Evolutionary conservation across 768 basidiomycete species (phyloP), one percentile per base, ranked within the genome.

Genomic region (Suillus plorans): DNA sequence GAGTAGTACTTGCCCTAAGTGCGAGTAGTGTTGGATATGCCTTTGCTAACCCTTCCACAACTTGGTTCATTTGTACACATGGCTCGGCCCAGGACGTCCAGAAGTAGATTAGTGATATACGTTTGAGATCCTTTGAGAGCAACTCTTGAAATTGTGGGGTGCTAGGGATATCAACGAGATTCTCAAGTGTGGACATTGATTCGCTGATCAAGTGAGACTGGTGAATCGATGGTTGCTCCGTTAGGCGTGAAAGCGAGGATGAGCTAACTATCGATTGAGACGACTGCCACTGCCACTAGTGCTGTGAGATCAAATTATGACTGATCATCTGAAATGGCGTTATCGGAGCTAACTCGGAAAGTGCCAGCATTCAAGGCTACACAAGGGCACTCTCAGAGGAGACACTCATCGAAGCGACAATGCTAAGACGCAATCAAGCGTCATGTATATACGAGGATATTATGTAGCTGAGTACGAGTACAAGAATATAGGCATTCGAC

Each of bases 81-180:
- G 95, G 95, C 66, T 86, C 91, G 0, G 95, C 97, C 94, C 94
- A 91, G 77, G 86, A 81, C 50, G 96, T 93, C 91, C 95, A 96
- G 76, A 98, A 99, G 79, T 92, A 94, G 73, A 97, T 87, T 44
- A 97, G 81, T 5, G 95, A 95, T 28, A 97, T 84, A 25, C 92
- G 82, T 22, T 84, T 77, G 41, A 99, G 85, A 77, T 99, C 96
- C 25, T 77, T 72, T 0, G 88, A 89, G 56, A 98, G 86, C 10
- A 92, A 77, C 8, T 79, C 72, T 74, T 93, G 87, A 78, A 99
- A 94, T 59, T 93, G 85, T 2, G 84, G 78, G 1, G 92, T 76
- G 4, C 91, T 91, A 28, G 77, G 73, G 59, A 97, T 83, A 16
- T 69, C 69, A 71, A 80, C 65, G 66, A 83, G 71, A 69, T 87